Percentiles rank a stretch among this genome's conserved stretches.
Evolutionary conservation across 257 asterid species (phyloP).

Genomic region (Dorcoceras hygrometricum): DNA sequence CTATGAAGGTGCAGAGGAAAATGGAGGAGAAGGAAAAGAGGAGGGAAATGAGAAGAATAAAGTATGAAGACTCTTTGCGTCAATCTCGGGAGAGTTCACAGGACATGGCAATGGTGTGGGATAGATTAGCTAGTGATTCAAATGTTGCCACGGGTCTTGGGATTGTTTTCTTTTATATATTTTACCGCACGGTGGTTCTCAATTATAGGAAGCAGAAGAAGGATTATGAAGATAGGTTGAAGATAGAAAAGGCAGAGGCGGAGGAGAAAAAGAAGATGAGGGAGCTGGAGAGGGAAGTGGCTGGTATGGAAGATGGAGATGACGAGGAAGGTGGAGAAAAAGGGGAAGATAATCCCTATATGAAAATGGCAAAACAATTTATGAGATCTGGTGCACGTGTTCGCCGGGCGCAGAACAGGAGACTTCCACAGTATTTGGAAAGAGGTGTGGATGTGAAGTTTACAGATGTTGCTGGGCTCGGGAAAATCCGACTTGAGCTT

Average conservation of each 20-base stretch:
- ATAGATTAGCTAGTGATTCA: conserved; percentile 58
- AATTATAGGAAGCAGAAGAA: conserved; percentile 81
- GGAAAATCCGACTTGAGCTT: conserved; percentile 92
- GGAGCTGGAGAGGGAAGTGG: conserved; percentile 76
- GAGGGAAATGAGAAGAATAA: conserved; percentile 50
- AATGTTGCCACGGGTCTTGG: conserved; percentile 72
- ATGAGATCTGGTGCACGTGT: conserved; percentile 98
- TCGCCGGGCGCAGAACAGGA: conserved; percentile 54
- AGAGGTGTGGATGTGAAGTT: conserved; percentile 83
- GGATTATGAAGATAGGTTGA: conserved; percentile 94
- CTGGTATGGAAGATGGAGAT: conserved; percentile 53
- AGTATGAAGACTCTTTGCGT: conserved; percentile 45
- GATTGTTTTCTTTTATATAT: conserved; percentile 68
- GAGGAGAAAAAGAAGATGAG: conserved; percentile 88
- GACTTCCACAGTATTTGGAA: conserved; percentile 84
- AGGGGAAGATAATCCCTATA: conserved; percentile 68
- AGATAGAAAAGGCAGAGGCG: conserved; percentile 86
- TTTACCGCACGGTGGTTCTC: conserved; percentile 73
- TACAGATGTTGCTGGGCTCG: conserved; percentile 96
- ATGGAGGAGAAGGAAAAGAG: conserved; percentile 69
- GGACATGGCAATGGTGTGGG: conserved; percentile 63
- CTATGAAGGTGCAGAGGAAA: conserved; percentile 54
- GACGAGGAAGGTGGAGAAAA: conserved; percentile 65
- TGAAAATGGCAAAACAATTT: conserved; percentile 76
- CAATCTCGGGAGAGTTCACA: conserved; percentile 46